Evolutionary conservation across 495 filamentous ascomycete species (phyloP).

Genomic region (Neurospora tetrasperma): DNA sequence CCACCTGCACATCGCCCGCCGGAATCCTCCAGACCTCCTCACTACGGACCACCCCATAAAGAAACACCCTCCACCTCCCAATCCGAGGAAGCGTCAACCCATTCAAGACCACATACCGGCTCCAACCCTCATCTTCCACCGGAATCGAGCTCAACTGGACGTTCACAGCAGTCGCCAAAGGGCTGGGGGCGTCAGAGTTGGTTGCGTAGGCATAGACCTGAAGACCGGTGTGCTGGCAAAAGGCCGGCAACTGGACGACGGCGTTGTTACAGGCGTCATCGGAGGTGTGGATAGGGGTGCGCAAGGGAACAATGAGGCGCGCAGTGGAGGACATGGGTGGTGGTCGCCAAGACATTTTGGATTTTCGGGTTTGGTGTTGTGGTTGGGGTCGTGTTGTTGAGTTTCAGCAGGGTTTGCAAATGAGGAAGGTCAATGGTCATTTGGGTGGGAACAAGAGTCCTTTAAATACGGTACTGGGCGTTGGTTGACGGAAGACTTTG

Average conservation of each 20-base stretch:
- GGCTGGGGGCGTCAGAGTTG: not conserved
- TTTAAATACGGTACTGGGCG: not conserved
- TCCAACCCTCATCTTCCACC: not conserved
- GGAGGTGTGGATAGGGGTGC: not conserved
- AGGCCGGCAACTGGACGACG: not conserved
- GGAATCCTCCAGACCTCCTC: not conserved
- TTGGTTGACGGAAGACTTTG: not conserved
- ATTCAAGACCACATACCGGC: not conserved
- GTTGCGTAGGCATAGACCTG: not conserved
- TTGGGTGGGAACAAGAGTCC: not conserved
- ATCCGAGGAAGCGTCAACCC: not conserved
- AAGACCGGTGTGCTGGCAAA: not conserved
- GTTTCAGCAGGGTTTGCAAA: not conserved
- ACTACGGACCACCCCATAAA: not conserved
- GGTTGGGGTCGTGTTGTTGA: not conserved
- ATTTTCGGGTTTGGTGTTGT: not conserved
- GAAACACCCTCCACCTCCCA: not conserved
- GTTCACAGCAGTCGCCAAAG: not conserved
- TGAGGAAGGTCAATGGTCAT: not conserved
- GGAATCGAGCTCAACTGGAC: not conserved
- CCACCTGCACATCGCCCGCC: constrained; percentile 10
- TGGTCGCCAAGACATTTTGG: no score
- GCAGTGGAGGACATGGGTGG: not conserved
- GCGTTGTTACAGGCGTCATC: not conserved
- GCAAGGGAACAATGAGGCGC: not conserved